These are phyloP conservation scores for Abrus precatorius DNA, from an alignment of 306 rosid genomes.

Conservation along the genomic window DNA sequence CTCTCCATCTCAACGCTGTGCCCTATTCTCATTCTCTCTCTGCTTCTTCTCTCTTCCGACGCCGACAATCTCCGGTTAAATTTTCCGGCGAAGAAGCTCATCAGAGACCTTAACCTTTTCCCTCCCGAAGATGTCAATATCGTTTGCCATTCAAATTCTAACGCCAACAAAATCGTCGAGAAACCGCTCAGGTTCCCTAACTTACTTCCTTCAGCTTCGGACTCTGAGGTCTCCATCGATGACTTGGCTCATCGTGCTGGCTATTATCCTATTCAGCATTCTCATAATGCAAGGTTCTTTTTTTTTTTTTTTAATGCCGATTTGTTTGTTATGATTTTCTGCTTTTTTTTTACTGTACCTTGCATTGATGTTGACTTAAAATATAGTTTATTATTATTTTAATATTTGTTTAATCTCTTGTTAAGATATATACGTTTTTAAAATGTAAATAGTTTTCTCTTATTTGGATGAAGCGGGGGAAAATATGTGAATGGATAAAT, in stretches of 20 bases:
- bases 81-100: slow-evolving; percentile 58
- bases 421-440: not conserved
- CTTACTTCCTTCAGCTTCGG: slow-evolving; percentile 56
- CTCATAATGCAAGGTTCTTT: slow-evolving; percentile 76
- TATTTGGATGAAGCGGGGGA: not conserved
- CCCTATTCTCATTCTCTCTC: slow-evolving; percentile 34
- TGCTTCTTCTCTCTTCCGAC: slow-evolving; percentile 51
- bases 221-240: slow-evolving; percentile 63
- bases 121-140: slow-evolving; percentile 72
- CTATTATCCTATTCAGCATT: slow-evolving; percentile 80
- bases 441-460: too few species aligned
- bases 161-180: slow-evolving; percentile 68
- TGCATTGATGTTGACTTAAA: not conserved
- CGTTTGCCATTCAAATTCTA: slow-evolving; percentile 41
- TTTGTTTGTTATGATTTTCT: not conserved
- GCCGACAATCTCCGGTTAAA: slow-evolving; percentile 39
- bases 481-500: not conserved
- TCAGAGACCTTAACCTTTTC: slow-evolving; percentile 76
- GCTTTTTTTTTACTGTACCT: not conserved
- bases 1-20: slow-evolving; percentile 28
- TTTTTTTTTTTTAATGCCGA: not conserved
- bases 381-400: not conserved
- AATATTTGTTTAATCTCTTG: not conserved
- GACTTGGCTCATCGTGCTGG: slow-evolving; percentile 96
- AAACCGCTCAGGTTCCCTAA: slow-evolving; percentile 70